Conservation (phyloP, 257 asterid genomes). For the Mentha longifolia region DNA sequence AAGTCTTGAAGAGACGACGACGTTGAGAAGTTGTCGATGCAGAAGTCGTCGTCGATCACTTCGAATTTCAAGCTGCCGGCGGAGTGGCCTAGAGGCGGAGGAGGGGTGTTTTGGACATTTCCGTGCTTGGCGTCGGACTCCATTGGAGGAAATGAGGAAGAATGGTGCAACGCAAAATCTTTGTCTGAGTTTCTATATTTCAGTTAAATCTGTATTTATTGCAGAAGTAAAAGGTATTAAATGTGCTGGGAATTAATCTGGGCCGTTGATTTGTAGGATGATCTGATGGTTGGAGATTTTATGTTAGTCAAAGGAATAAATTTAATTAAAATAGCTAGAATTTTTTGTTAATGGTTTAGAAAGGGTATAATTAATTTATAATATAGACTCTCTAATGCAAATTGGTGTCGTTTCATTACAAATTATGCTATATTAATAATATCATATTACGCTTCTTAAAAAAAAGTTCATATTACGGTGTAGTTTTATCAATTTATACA, state of each 20-base stretch:
- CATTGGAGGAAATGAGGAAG: conserved; percentile 34
- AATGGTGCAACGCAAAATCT: conserved; percentile 32
- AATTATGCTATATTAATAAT: no score
- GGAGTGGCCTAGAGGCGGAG: background rate
- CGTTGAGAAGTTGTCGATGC: conserved; percentile 34
- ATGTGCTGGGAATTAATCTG: conserved; percentile 32
- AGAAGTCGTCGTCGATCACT: conserved; percentile 42
- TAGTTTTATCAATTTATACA: no score
- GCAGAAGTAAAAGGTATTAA: conserved; percentile 34
- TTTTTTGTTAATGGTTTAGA: no score
- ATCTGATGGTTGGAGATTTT: conserved; percentile 30
- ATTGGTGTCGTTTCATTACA: no score
- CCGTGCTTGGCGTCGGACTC: conserved; percentile 31
- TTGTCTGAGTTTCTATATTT: conserved; percentile 33
- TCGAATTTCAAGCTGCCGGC: conserved; percentile 40
- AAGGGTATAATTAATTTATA: no score
- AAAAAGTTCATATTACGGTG: no score
- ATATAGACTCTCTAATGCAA: no score
- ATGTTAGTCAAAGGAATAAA: no score
- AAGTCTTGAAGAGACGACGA: conserved; percentile 58
- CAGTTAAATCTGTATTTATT: conserved; percentile 42
- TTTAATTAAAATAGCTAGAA: background rate
- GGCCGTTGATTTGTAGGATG: conserved; percentile 31
- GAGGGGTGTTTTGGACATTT: conserved; percentile 31
- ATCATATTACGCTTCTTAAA: no score